These are phyloP conservation scores for Monosporascus cannonballus DNA, from an alignment of 2,329 filamentous ascomycete species.

Conservation along the genomic window DNA sequence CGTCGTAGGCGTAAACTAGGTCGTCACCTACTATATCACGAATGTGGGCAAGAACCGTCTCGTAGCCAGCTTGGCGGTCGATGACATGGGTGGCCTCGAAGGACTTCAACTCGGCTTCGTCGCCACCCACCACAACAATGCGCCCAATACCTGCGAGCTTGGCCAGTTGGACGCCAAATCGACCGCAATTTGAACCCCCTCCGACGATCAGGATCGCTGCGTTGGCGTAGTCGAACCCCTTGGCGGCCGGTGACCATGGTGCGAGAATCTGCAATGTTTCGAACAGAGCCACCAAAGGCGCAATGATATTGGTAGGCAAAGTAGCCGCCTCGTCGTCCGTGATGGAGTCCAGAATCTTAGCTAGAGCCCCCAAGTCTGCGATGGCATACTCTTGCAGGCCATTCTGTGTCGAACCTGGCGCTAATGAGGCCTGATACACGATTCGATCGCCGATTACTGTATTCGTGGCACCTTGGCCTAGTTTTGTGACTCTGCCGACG, in stretches of 20 bases:
- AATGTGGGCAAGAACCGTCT: constrained; percentile 26
- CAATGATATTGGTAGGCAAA: constrained; percentile 29
- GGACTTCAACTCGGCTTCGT: constrained; percentile 23
- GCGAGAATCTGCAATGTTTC: constrained; percentile 20
- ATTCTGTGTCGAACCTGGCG: constrained; percentile 2
- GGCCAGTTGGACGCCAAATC: constrained; percentile 27
- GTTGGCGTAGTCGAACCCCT: constrained; percentile 18
- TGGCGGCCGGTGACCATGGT: constrained; percentile 17
- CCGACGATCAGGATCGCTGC: constrained; percentile 26
- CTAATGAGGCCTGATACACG: constrained; percentile 19
- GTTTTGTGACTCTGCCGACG: constrained; percentile 25
- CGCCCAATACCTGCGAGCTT: constrained; percentile 29
- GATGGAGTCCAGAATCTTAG: constrained; percentile 27
- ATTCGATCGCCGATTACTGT: constrained; percentile 26
- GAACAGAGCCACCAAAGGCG: constrained; percentile 30
- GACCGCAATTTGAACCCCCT: constrained; percentile 28
- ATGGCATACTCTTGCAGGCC: constrained; percentile 34
- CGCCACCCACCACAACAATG: constrained; percentile 31
- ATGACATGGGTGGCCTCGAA: constrained; percentile 35
- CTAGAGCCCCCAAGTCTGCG: constrained; percentile 21
- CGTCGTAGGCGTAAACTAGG: constrained; percentile 31
- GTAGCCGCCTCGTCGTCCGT: constrained; percentile 30
- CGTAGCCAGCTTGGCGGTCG: constrained; percentile 29
- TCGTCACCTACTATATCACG: constrained; percentile 31
- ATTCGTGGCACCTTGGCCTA: constrained; percentile 18